phyloP scores from a whole-genome alignment of 257 asterid species.

The Cinchona pubescens region DNA sequence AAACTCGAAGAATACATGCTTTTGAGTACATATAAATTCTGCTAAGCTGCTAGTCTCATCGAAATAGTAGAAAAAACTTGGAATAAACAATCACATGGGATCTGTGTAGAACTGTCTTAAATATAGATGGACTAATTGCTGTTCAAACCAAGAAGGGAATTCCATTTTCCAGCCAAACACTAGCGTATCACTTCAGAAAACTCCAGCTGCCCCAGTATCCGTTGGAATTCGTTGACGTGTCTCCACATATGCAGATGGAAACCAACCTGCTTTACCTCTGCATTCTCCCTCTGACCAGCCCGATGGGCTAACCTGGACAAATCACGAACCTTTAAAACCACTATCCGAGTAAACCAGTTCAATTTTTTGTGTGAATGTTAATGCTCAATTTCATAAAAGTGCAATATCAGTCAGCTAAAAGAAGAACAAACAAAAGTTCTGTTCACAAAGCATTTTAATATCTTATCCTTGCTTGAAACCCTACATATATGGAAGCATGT shows the following conservation, averaged over 20 bases:
- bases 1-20: background rate
- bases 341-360: background rate
- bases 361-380: background rate
- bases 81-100: background rate
- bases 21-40: background rate
- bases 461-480: background rate
- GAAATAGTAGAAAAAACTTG: background rate
- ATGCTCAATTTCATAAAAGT: background rate
- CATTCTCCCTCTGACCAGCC: conserved; percentile 99
- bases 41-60: background rate
- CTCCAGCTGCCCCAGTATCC: conserved; percentile 55
- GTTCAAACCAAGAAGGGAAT: background rate
- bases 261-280: conserved; percentile 93
- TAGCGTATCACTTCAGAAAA: conserved; percentile 32
- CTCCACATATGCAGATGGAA: conserved; percentile 75
- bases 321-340: conserved; percentile 3
- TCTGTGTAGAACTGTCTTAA: background rate
- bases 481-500: background rate
- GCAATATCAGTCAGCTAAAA: background rate
- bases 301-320: conserved; percentile 63
- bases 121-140: background rate
- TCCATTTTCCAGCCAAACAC: background rate
- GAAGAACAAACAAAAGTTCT: background rate
- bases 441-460: background rate
- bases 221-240: conserved; percentile 78